Conservation (phyloP, 257 asterid genomes). For the Capsicum chinense region DNA sequence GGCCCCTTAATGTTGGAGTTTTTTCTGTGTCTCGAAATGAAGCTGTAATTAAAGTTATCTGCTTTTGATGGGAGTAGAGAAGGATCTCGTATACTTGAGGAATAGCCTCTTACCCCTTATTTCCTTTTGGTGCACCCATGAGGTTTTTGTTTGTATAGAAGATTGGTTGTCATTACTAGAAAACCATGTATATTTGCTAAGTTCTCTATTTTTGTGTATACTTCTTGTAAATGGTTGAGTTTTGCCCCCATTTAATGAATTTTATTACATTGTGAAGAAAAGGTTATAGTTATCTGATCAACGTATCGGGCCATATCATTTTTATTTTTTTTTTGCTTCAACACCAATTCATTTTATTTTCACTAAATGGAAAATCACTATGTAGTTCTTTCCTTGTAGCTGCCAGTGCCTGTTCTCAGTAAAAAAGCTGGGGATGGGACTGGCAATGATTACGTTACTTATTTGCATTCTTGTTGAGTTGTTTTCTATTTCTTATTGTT, state of each 20-base stretch:
- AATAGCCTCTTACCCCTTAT: background rate
- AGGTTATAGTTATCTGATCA: background rate
- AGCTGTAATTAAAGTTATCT: background rate
- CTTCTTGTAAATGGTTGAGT: background rate
- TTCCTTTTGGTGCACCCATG: background rate
- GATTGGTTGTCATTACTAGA: background rate
- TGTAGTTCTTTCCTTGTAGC: slow-evolving; percentile 9
- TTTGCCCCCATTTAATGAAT: background rate
- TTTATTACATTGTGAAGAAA: background rate
- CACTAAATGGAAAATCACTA: background rate
- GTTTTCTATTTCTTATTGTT: background rate
- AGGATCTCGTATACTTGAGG: background rate
- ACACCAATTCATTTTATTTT: background rate
- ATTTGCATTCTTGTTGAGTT: slow-evolving; percentile 1
- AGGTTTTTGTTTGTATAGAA: background rate
- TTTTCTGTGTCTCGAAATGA: background rate
- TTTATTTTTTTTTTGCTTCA: background rate
- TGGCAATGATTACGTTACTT: background rate
- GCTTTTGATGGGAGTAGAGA: slow-evolving; percentile 3
- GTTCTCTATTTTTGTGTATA: background rate
- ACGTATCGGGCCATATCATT: background rate
- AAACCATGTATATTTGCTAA: background rate
- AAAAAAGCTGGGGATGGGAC: background rate
- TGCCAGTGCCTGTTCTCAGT: background rate
- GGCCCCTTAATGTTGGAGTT: background rate